These are phyloP conservation scores for Aspergillus cejpii DNA, from an alignment of 2,329 filamentous ascomycete genomes.

Conservation along the genomic window DNA sequence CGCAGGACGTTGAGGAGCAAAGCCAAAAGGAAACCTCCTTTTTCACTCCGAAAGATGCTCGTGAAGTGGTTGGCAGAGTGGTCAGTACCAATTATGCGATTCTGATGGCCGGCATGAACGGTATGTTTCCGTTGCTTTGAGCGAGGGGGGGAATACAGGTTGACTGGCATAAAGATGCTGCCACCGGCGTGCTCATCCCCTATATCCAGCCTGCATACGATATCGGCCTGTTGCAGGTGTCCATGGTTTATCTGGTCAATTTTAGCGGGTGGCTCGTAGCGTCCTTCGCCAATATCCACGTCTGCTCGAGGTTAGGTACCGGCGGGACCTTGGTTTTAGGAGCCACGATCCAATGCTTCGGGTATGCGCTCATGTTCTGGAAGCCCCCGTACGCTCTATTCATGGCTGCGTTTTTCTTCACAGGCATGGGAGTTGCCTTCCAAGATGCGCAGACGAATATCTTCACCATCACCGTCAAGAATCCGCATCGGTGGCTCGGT, in stretches of 20 bases:
- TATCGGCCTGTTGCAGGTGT: constrained; percentile 18
- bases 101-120: constrained; percentile 18
- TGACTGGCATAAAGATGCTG: constrained; percentile 14
- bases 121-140: constrained; percentile 4
- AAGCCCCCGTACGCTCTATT: constrained; percentile 19
- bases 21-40: constrained; percentile 3
- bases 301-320: constrained; percentile 19
- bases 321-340: constrained; percentile 20
- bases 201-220: constrained; percentile 21
- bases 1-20: constrained; percentile 1
- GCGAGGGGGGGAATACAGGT: not conserved
- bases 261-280: constrained; percentile 19
- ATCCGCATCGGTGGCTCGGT: constrained; percentile 21
- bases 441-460: constrained; percentile 20
- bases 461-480: constrained; percentile 19
- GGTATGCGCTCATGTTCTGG: constrained; percentile 22
- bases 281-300: constrained; percentile 21
- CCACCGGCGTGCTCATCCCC: constrained; percentile 20
- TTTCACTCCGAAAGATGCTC: constrained; percentile 12
- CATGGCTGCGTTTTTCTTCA: constrained; percentile 20
- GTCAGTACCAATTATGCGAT: constrained; percentile 19
- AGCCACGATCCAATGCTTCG: constrained; percentile 15
- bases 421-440: constrained; percentile 18
- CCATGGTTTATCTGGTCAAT: constrained; percentile 21
- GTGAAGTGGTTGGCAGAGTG: constrained; percentile 16